Evolutionary conservation across 83 land plant species (phyloP).

Genomic region (Picea abies): DNA sequence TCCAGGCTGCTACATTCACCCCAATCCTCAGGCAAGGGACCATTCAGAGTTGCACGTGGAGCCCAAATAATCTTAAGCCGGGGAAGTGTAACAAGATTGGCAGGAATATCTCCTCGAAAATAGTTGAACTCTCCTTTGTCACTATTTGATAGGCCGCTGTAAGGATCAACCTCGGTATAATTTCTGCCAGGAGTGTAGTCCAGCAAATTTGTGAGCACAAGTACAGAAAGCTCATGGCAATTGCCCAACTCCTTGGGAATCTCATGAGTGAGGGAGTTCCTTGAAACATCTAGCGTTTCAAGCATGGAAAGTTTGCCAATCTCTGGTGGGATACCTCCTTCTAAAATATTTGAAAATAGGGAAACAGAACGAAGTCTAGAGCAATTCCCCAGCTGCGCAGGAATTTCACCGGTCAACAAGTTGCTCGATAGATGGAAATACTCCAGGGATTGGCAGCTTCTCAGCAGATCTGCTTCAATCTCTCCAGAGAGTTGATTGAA

Average conservation of each 20-base stretch:
- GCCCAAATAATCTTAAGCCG: conserved; percentile 52
- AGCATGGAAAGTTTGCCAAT: conserved; percentile 43
- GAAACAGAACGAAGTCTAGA: conserved; percentile 26
- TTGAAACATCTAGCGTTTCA: conserved; percentile 50
- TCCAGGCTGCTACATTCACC: conserved; percentile 60
- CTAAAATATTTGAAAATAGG: conserved; percentile 46
- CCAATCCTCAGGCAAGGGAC: conserved; percentile 51
- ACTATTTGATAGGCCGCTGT: conserved; percentile 10
- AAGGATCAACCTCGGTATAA: not conserved
- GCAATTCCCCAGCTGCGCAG: conserved; percentile 49
- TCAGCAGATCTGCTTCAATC: conserved; percentile 13
- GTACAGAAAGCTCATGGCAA: conserved; percentile 42
- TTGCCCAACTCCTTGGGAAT: conserved; percentile 53
- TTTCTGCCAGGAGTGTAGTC: conserved; percentile 7
- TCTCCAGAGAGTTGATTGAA: conserved; percentile 38
- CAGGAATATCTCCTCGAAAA: conserved; percentile 39
- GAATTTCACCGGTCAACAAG: conserved; percentile 41
- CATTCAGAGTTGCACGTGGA: conserved; percentile 52
- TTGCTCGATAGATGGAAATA: conserved; percentile 49
- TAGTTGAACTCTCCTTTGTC: conserved; percentile 34
- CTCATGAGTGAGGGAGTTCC: conserved; percentile 50
- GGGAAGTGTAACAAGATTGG: conserved; percentile 23
- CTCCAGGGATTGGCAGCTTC: conserved; percentile 27
- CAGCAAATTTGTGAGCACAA: conserved; percentile 44
- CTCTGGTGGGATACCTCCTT: conserved; percentile 56